Evolutionary conservation across 345 rosid genomes (phyloP).

Genomic region (Reutealis trisperma): DNA sequence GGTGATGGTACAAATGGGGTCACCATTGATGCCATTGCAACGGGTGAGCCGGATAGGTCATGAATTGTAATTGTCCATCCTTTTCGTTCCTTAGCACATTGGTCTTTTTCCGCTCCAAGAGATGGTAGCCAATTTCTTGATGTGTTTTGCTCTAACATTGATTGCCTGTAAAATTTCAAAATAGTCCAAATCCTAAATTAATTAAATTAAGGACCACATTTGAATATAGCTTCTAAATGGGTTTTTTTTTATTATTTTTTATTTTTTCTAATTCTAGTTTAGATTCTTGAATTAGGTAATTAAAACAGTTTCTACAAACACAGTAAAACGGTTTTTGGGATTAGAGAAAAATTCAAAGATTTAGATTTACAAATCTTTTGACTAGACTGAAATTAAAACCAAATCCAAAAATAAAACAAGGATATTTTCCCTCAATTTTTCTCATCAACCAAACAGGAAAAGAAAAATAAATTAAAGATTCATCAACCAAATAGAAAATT

Average conservation of each 20-base stretch:
- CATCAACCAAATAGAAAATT: slow-evolving; percentile 1
- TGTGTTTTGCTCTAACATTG: slow-evolving; percentile 45
- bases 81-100: slow-evolving; percentile 65
- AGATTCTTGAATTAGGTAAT: too few relatives aligned
- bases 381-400: too few relatives aligned
- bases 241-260: too few relatives aligned
- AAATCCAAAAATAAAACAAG: background rate
- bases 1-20: slow-evolving; percentile 96
- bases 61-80: slow-evolving; percentile 95
- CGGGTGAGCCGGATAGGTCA: slow-evolving; percentile 95
- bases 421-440: background rate
- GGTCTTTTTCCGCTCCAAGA: slow-evolving; percentile 56
- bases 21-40: slow-evolving; percentile 97
- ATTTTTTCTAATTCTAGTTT: too few relatives aligned
- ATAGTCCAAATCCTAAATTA: too few relatives aligned
- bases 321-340: background rate
- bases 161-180: slow-evolving; percentile 43
- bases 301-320: too few relatives aligned
- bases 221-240: too few relatives aligned
- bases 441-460: slow-evolving; percentile 12
- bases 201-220: too few relatives aligned
- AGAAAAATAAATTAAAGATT: too few relatives aligned
- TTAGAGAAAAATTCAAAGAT: background rate
- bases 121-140: slow-evolving; percentile 51
- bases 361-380: background rate